A percentile compares a stretch with the other conserved stretches of the same genome.
Evolutionary conservation across 1,284 basidiomycete genomes (phyloP).

Genomic region (Phlebopus sp.): DNA sequence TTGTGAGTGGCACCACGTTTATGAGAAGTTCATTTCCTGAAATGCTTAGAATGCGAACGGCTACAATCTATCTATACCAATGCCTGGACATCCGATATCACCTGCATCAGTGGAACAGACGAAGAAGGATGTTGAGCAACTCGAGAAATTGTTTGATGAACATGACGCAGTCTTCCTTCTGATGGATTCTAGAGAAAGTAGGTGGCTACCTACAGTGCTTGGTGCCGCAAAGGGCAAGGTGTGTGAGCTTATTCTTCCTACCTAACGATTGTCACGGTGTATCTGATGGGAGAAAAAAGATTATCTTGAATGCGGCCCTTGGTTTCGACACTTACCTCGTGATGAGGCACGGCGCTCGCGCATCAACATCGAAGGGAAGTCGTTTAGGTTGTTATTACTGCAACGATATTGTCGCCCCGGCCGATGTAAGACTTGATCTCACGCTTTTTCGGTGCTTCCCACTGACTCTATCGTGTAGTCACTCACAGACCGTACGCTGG

Average conservation of each 20-base stretch:
- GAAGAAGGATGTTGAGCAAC: constrained; percentile 62
- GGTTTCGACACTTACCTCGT: constrained; percentile 97
- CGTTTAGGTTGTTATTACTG: constrained; percentile 95
- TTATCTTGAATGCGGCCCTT: constrained; percentile 92
- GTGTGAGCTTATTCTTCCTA: constrained; percentile 10
- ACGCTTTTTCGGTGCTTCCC: background rate
- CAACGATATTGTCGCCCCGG: constrained; percentile 96
- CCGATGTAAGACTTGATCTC: constrained; percentile 64
- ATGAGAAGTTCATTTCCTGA: background rate
- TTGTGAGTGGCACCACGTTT: constrained; percentile 50
- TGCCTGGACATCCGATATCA: constrained; percentile 95
- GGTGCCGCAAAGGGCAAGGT: constrained; percentile 84
- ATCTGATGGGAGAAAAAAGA: constrained; percentile 44
- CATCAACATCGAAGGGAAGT: constrained; percentile 34
- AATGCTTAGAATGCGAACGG: constrained; percentile 70
- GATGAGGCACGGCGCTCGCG: constrained; percentile 89
- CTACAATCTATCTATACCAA: constrained; percentile 80
- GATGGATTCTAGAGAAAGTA: constrained; percentile 97
- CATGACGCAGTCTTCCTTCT: constrained; percentile 92
- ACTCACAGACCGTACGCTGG: constrained; percentile 89
- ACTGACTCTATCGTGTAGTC: constrained; percentile 52
- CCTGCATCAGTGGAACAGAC: constrained; percentile 53
- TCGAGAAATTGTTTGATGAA: constrained; percentile 76
- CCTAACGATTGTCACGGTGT: background rate
- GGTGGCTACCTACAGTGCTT: constrained; percentile 93